Base-by-base conservation (phyloP, 2,329 filamentous ascomycete species). In the Penicillium fuscoglaucum region DNA sequence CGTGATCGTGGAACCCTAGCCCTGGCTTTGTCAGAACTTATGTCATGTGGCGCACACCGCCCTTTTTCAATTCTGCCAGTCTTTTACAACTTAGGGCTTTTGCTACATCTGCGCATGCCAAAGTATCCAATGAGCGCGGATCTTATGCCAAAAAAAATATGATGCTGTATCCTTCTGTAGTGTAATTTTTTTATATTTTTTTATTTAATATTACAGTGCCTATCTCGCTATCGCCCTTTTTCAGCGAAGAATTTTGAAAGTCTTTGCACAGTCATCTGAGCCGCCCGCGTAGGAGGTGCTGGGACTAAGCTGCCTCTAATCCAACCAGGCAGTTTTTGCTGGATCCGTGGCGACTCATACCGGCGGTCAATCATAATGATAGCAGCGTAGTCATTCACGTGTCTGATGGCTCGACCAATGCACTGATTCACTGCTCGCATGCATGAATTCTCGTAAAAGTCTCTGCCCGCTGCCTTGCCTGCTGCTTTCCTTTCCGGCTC, bases 351-450 rank as follows among this genome's bases (percentile, higher is more conserved):
- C 29, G 83, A 85, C n/a, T 82, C 84, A 75, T 95, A 99, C 52
- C 95, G 82, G 62, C 84, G 81, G 75, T 99, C 95, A 35, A 95
- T 79, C 70, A 99, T 83, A 57, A 97, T 77, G 62, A 99, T 97
- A 17, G 90, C 87, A 5, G 95, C 95, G 76, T 96, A 98, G 76
- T 99, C 95, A 26, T 84, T 86, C 55, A 83, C 84, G 72, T 99
- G 95, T 47, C 95, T 82, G 67, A 99, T 97, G 1, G 92, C 95
- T 58, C 95, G 82, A 0, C 95, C 95, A 66, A 99, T 93, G 70
- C 91, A 95, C 79, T 99, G 95, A 73, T 99, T 99, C 5, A 99
- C 95, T 5, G 93, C 91, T 40, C 95, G 84, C 93, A 99, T 97
- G 73, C 93, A 97, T 0, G 91, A 86, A 71, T 98, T 98, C 73